Evolutionary conservation across 129 eudicot species (phyloP).

Genomic region (Dittrichia graveolens): DNA sequence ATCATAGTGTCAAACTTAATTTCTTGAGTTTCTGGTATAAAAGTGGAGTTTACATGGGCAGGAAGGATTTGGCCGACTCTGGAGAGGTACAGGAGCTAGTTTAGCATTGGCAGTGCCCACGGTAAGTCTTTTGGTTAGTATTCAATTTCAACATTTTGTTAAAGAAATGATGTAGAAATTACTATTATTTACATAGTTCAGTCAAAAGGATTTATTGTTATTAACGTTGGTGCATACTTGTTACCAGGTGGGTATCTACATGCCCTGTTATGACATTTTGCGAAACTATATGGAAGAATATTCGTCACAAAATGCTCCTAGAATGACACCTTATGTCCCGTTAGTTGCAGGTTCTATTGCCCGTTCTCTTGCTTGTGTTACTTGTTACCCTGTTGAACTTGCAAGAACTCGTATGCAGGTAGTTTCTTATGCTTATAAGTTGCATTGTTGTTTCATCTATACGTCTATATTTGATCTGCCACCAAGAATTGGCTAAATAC

Average conservation of each 20-base stretch:
- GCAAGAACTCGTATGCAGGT: slow-evolving; percentile 99
- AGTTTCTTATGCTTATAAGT: background rate
- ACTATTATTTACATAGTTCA: no score
- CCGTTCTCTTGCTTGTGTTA: slow-evolving; percentile 76
- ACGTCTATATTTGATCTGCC: no score
- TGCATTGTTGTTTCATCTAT: no score
- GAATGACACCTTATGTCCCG: slow-evolving; percentile 72
- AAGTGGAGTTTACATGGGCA: slow-evolving; percentile 35
- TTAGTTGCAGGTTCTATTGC: slow-evolving; percentile 83
- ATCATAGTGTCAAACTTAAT: background rate
- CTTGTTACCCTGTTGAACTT: slow-evolving; percentile 93
- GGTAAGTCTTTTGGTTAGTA: slow-evolving; percentile 45
- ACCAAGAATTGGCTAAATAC: background rate
- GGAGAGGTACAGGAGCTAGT: slow-evolving; percentile 97
- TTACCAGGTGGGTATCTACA: slow-evolving; percentile 84
- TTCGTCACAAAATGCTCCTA: slow-evolving; percentile 50
- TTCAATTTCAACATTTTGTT: background rate
- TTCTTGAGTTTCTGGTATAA: background rate
- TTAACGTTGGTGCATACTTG: background rate
- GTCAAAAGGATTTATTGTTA: no score
- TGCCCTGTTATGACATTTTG: slow-evolving; percentile 87
- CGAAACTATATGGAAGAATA: slow-evolving; percentile 63
- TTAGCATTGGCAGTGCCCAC: slow-evolving; percentile 81
- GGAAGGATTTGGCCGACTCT: slow-evolving; percentile 80
- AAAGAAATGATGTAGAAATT: background rate